Conservation (phyloP, 2,329 filamentous ascomycete genomes). For the Biscogniauxia mediterranea region DNA sequence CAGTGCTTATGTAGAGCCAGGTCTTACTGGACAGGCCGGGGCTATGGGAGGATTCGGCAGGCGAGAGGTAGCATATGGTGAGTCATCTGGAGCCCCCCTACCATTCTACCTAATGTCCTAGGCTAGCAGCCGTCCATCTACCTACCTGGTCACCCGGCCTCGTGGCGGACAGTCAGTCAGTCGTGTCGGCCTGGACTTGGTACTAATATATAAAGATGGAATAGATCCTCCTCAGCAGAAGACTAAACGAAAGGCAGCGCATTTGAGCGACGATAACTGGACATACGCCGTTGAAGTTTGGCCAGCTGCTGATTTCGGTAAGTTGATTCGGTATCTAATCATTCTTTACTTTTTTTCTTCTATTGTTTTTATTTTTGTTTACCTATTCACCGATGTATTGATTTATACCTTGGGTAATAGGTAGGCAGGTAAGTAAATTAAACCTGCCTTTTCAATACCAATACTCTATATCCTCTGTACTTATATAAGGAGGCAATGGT, state of each 20-base stretch:
- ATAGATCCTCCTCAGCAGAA: background rate
- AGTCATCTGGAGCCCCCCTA: background rate
- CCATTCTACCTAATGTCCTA: too few relatives aligned
- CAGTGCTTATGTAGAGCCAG: background rate
- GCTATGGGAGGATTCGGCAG: background rate
- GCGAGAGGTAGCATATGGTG: background rate
- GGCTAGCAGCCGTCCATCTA: background rate
- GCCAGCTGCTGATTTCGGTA: slow-evolving; percentile 22
- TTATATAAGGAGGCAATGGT: too few relatives aligned
- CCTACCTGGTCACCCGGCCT: background rate
- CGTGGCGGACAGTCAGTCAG: background rate
- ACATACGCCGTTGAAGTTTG: slow-evolving; percentile 29
- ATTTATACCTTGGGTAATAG: too few relatives aligned
- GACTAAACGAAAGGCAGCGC: background rate
- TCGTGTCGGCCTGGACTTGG: background rate
- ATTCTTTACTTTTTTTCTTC: slow-evolving; percentile 3
- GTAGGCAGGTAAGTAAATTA: too few relatives aligned
- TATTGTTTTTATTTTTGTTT: slow-evolving; percentile 6
- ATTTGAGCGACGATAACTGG: slow-evolving; percentile 16
- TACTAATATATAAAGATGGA: background rate
- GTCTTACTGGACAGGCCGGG: background rate
- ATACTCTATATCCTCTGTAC: too few relatives aligned
- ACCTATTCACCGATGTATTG: too few relatives aligned
- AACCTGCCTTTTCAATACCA: too few relatives aligned
- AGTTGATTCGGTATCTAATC: slow-evolving; percentile 8